A percentile compares a stretch with the other conserved stretches of the same genome.
These are phyloP conservation scores for Pyrenula massariospora DNA, from an alignment of 495 filamentous ascomycete species.

Conservation along the genomic window DNA sequence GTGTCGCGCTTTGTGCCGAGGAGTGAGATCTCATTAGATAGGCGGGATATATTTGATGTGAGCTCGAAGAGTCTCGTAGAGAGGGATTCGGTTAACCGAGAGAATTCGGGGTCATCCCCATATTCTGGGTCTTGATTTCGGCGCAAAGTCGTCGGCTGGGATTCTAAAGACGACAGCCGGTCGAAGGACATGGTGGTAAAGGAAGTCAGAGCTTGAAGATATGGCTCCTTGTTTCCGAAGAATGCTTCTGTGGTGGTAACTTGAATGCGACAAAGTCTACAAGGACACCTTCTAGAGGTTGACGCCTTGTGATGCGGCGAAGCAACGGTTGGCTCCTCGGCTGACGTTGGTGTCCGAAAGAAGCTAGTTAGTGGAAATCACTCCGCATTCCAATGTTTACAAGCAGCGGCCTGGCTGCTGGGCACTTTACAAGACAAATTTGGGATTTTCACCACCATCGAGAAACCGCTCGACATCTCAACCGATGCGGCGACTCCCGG, in stretches of 20 bases:
- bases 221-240: no score
- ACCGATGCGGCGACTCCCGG: no score
- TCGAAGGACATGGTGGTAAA: constrained; percentile 72
- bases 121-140: constrained; percentile 61
- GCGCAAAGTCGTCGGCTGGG: constrained; percentile 59
- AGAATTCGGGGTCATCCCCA: constrained; percentile 87
- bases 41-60: constrained; percentile 70
- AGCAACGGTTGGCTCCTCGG: not conserved
- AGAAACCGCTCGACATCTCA: no score
- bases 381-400: no score
- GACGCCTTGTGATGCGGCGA: not conserved
- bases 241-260: no score
- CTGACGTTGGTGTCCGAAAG: not conserved
- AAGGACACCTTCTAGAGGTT: not conserved
- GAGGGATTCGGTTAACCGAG: constrained; percentile 63
- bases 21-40: constrained; percentile 69
- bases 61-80: constrained; percentile 78
- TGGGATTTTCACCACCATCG: no score
- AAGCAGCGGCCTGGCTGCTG: no score
- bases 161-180: constrained; percentile 70
- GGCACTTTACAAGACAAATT: no score
- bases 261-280: no score
- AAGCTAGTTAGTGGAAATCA: no score
- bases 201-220: not conserved
- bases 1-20: constrained; percentile 87